Evolutionary conservation across 2,329 filamentous ascomycete species (phyloP).

Genomic region (Sarocladium brachiariae): DNA sequence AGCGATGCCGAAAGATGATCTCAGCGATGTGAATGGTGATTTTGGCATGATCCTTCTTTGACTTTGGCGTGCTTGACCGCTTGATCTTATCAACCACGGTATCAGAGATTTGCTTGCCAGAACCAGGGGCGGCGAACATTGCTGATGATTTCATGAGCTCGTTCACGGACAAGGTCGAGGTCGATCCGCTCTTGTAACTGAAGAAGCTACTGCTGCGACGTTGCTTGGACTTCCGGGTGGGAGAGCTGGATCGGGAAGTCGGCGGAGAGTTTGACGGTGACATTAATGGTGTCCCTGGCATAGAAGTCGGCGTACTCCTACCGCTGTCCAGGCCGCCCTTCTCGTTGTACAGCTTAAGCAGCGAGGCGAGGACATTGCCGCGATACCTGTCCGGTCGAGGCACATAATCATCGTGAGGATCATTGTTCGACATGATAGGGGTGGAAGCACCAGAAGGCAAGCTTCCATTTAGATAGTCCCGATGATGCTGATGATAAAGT

Average conservation of each 20-base stretch:
- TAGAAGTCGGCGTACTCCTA: conserved; percentile 30
- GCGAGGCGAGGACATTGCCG: conserved; percentile 64
- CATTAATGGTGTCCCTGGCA: conserved; percentile 30
- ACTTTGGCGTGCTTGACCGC: conserved; percentile 28
- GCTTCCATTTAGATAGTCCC: conserved; percentile 1
- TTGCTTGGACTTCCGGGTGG: conserved; percentile 24
- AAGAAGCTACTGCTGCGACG: conserved; percentile 33
- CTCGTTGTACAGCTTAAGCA: conserved; percentile 63
- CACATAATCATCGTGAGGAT: conserved; percentile 50
- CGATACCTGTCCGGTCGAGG: conserved; percentile 62
- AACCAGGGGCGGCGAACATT: conserved; percentile 42
- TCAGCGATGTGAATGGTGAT: conserved; percentile 56
- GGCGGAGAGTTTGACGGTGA: conserved; percentile 36
- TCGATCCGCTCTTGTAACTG: conserved; percentile 30
- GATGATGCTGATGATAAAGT: conserved; percentile 1
- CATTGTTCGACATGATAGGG: conserved; percentile 29
- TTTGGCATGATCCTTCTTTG: conserved; percentile 31
- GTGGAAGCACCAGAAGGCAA: conserved; percentile 29
- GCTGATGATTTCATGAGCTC: conserved; percentile 49
- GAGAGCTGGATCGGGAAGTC: conserved; percentile 33
- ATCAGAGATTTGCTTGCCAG: conserved; percentile 34
- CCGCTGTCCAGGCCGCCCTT: conserved; percentile 21
- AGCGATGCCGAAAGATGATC: conserved; percentile 73
- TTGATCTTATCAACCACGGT: conserved; percentile 38
- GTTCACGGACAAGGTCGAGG: conserved; percentile 39